These are phyloP conservation scores for Coleophoma eucalyptorum DNA, from an alignment of 2,329 filamentous ascomycete genomes.

Conservation along the genomic window DNA sequence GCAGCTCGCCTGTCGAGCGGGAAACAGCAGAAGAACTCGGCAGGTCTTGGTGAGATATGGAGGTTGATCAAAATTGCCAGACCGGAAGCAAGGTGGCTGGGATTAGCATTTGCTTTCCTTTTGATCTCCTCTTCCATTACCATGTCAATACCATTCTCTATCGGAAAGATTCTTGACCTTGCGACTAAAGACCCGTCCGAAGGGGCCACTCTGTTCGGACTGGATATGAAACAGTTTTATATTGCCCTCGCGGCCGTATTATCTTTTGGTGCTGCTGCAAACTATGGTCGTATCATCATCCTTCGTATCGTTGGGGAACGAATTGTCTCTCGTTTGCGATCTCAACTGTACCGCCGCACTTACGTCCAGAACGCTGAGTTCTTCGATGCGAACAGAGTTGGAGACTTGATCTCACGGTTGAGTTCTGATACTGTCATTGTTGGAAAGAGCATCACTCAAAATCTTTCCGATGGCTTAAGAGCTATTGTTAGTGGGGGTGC, in stretches of 20 bases:
- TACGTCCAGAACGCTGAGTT: constrained; percentile 98
- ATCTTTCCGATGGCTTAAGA: constrained; percentile 91
- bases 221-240: constrained; percentile 87
- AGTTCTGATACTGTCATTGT: constrained; percentile 97
- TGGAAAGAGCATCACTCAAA: constrained; percentile 97
- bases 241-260: constrained; percentile 72
- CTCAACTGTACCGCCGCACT: constrained; percentile 85
- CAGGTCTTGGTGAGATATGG: constrained; percentile 74
- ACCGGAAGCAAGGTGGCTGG: constrained; percentile 77
- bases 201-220: constrained; percentile 71
- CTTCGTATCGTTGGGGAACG: constrained; percentile 92
- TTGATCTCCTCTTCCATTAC: constrained; percentile 88
- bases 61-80: constrained; percentile 84
- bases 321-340: constrained; percentile 85
- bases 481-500: constrained; percentile 86
- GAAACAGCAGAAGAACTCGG: constrained; percentile 45
- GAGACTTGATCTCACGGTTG: constrained; percentile 91
- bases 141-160: constrained; percentile 95
- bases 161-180: constrained; percentile 91
- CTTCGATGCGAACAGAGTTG: constrained; percentile 95
- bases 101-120: constrained; percentile 76
- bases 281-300: constrained; percentile 91
- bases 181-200: constrained; percentile 71
- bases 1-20: constrained; percentile 82
- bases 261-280: constrained; percentile 79